phyloP scores from a whole-genome alignment of 768 basidiomycete genomes.

The Macrolepiota dolichaula region DNA sequence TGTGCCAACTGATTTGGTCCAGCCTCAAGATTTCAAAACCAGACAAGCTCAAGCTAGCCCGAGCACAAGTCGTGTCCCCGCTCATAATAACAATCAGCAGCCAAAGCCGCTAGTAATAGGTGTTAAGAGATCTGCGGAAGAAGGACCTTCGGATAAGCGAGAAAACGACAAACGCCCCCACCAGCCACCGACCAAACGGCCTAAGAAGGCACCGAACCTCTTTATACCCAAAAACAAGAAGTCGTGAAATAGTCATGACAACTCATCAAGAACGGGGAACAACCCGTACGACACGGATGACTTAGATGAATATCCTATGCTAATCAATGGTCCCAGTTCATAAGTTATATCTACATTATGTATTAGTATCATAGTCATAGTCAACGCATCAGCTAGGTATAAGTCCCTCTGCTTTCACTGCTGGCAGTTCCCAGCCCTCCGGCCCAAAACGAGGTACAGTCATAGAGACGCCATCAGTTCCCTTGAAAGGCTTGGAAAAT shows the following conservation, averaged over 20 bases:
- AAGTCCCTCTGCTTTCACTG: slow-evolving; percentile 43
- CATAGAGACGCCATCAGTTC: slow-evolving; percentile 63
- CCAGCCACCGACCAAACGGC: slow-evolving; percentile 30
- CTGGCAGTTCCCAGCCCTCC: slow-evolving; percentile 84
- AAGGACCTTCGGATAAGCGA: slow-evolving; percentile 14
- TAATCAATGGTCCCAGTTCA: not conserved
- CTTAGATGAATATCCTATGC: not conserved
- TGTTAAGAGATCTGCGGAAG: slow-evolving; percentile 12
- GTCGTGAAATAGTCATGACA: not conserved
- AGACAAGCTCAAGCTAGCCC: not conserved
- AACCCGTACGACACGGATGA: not conserved
- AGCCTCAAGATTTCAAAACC: slow-evolving; percentile 6
- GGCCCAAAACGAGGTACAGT: slow-evolving; percentile 84
- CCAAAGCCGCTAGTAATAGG: slow-evolving; percentile 10
- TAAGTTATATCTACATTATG: slow-evolving; percentile 2
- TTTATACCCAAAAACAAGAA: slow-evolving; percentile 62
- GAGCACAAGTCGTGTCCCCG: not conserved
- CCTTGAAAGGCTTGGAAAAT: slow-evolving; percentile 83
- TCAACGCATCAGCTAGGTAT: not conserved
- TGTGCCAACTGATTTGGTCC: slow-evolving; percentile 1
- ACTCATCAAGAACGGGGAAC: not conserved
- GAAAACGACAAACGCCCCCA: slow-evolving; percentile 16
- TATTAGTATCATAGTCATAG: not conserved
- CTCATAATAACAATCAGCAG: slow-evolving; percentile 7
- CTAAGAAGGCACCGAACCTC: slow-evolving; percentile 39